These are phyloP conservation scores for Thelonectria blattea DNA, from an alignment of 2,329 filamentous ascomycete species.

Conservation along the genomic window DNA sequence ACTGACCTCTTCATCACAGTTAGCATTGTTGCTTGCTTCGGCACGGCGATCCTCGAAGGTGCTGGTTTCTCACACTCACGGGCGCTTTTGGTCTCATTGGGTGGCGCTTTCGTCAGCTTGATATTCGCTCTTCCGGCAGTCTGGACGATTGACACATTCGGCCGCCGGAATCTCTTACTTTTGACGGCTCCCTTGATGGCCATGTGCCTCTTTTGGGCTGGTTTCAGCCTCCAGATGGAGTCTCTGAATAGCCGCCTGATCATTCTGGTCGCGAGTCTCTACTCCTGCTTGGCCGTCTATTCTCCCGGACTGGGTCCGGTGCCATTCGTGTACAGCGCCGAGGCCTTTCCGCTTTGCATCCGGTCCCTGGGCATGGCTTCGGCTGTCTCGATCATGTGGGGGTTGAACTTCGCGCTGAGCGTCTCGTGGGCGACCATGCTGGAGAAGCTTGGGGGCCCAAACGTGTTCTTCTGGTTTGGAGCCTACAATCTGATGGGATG, in stretches of 20 bases:
- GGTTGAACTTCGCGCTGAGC: conserved; percentile 42
- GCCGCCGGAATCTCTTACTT: conserved; percentile 54
- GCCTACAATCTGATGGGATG: conserved; percentile 54
- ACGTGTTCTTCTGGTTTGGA: conserved; percentile 52
- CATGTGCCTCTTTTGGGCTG: conserved; percentile 40
- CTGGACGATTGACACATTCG: conserved; percentile 55
- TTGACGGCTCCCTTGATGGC: conserved; percentile 43
- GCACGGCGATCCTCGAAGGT: conserved; percentile 38
- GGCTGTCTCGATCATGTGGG: conserved; percentile 46
- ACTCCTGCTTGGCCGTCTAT: conserved; percentile 46
- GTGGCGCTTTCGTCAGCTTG: conserved; percentile 56
- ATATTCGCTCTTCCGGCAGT: conserved; percentile 47
- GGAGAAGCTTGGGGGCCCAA: conserved; percentile 35
- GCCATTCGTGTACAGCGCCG: conserved; percentile 46
- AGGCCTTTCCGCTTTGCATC: conserved; percentile 46
- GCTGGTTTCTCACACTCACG: conserved; percentile 38
- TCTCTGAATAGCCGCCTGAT: conserved; percentile 33
- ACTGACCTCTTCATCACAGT: conserved; percentile 51
- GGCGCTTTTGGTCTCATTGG: conserved; percentile 42
- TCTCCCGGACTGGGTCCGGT: conserved; percentile 46
- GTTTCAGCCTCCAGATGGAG: conserved; percentile 33
- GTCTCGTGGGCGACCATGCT: conserved; percentile 43
- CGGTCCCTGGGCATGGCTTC: conserved; percentile 47
- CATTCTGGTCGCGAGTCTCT: conserved; percentile 42
- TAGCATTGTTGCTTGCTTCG: conserved; percentile 42